phyloP scores from a whole-genome alignment of 306 rosid species.

The Dalbergia cochinchinensis region DNA sequence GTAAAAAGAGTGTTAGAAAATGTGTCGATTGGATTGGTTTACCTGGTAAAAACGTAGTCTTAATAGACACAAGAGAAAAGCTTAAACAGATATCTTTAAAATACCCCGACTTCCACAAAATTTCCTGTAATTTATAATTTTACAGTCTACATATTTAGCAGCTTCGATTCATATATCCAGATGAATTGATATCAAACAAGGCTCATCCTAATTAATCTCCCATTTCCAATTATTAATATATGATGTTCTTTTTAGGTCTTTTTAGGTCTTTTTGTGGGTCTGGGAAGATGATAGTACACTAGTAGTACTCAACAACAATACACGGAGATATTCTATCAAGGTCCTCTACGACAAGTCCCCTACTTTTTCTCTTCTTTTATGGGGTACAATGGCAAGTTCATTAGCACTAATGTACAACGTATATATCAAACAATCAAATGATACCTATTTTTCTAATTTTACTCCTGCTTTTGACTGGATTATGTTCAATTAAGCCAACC shows the following conservation, averaged over 20 bases:
- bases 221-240: neutral
- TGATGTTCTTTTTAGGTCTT: neutral
- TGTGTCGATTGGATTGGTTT: neutral
- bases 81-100: neutral
- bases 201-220: neutral
- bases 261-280: neutral
- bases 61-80: too few relatives aligned
- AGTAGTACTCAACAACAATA: neutral
- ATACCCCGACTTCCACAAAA: neutral
- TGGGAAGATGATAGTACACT: neutral
- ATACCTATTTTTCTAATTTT: neutral
- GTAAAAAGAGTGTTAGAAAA: neutral
- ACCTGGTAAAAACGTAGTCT: neutral
- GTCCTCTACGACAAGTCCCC: neutral
- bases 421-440: constrained; percentile 14
- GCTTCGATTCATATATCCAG: neutral
- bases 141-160: neutral
- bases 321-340: neutral
- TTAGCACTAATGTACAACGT: neutral
- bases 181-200: neutral
- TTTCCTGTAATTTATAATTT: neutral
- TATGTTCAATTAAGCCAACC: constrained; percentile 35
- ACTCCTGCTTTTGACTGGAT: constrained; percentile 15
- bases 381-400: neutral
- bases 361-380: neutral